Base-by-base conservation (phyloP, 805 yeast species). In the Zygosaccharomyces bailii region DNA sequence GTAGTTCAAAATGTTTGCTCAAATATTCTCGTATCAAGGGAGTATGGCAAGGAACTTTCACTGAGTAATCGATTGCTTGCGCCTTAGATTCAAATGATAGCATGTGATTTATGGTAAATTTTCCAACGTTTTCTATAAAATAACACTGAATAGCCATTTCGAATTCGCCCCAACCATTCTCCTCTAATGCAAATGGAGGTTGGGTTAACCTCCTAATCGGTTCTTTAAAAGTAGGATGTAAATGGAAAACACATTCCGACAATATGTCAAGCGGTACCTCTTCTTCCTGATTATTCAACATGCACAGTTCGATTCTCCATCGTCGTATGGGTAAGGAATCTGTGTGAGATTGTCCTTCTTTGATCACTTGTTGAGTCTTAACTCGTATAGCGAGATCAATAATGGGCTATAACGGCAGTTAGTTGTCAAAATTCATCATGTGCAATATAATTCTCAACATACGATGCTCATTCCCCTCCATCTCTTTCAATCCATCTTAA, bases 131-230 rank as follows among this genome's bases (percentile, higher is more conserved):
- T 45, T 89, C 95, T 10, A 80, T 74, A 38, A 84, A 72, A 46
- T 82, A 81, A 43, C 91, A 72, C 4, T 82, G 73, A 47, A 93
- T 81, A 20, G 84, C 84, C 63, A 91, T 74, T 59, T 86, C 96
- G 60, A 91, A 91, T 58, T 90, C 97, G 59, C 98, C 99, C 98
- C 98, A 91, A 37, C 98, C 99, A 66, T 84, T 79, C 66, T 91
- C 98, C 57, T 81, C 84, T 43, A 91, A 77, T 55, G 68, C 73
- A 69, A 89, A 91, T 6, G 98, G 98, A 4, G 86, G 78, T 60
- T 78, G 76, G 59, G 80, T 84, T 57, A 86, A 55, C 16, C 80
- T 71, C 61, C 96, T 76, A 43, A 76, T 78, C 2, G 97, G 97
- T 61, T 86, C 84, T 42, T 76, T 78, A 67, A 91, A 91, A 6